phyloP scores from a whole-genome alignment of 805 yeast species.

The Monosporozyma aerobia region DNA sequence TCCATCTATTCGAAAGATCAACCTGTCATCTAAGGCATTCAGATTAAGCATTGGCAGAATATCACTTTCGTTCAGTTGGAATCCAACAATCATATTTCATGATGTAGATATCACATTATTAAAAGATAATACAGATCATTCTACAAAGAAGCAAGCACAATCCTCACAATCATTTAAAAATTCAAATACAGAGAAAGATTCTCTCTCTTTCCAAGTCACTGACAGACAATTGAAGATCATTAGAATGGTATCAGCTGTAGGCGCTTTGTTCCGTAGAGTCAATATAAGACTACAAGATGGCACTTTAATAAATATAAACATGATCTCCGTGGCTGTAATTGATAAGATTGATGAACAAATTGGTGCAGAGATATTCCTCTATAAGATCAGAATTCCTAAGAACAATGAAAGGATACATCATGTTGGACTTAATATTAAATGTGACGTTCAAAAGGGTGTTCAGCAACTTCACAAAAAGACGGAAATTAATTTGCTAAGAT shows the following conservation, averaged over 20 bases:
- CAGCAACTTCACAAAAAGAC: constrained; percentile 1
- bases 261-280: constrained; percentile 9
- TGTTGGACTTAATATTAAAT: constrained; percentile 9
- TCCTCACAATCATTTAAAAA: background rate
- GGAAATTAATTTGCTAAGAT: constrained; percentile 7
- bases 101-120: constrained; percentile 10
- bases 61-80: constrained; percentile 13
- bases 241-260: constrained; percentile 10
- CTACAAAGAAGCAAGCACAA: background rate
- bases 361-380: constrained; percentile 14
- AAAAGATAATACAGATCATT: background rate
- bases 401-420: constrained; percentile 14
- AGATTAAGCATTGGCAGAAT: constrained; percentile 12
- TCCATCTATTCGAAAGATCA: constrained; percentile 10
- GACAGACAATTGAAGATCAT: constrained; percentile 7
- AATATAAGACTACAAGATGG: constrained; percentile 7
- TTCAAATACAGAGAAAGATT: constrained; percentile 2
- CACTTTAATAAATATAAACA: constrained; percentile 7
- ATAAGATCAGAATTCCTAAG: constrained; percentile 10
- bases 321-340: constrained; percentile 14
- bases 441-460: constrained; percentile 4
- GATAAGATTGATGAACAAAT: constrained; percentile 10
- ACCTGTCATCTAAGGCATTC: constrained; percentile 7
- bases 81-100: constrained; percentile 13
- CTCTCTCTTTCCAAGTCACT: constrained; percentile 8